These are phyloP conservation scores for Malus asiatica DNA, from an alignment of 306 rosid species.

Conservation along the genomic window DNA sequence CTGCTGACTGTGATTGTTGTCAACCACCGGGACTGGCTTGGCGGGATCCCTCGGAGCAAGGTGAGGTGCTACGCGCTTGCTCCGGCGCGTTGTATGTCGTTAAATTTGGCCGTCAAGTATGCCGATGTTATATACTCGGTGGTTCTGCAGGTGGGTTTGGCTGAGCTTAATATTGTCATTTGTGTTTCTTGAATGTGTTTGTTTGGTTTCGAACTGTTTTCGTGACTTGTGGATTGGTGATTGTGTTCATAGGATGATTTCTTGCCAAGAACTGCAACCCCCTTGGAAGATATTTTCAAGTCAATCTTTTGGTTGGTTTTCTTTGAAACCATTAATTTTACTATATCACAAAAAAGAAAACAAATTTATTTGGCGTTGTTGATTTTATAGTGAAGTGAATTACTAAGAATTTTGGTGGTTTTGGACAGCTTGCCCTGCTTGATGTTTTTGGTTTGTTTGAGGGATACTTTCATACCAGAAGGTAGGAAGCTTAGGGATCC, in stretches of 20 bases:
- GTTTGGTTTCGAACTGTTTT: not conserved
- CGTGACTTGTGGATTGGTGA: not conserved
- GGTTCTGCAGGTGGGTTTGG: constrained; percentile 54
- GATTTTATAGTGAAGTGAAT: constrained; percentile 27
- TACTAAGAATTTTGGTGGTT: constrained; percentile 47
- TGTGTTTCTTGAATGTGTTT: not conserved
- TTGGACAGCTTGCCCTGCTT: constrained; percentile 96
- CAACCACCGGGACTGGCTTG: constrained; percentile 50
- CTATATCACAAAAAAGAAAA: not conserved
- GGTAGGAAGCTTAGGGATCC: constrained; percentile 82
- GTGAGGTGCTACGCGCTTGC: constrained; percentile 69
- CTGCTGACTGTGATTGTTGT: constrained; percentile 60
- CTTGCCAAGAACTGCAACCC: constrained; percentile 92
- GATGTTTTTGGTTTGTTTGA: constrained; percentile 76
- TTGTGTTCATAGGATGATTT: constrained; percentile 65
- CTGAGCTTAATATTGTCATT: not conserved
- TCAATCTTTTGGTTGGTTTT: constrained; percentile 75
- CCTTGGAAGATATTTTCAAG: constrained; percentile 86
- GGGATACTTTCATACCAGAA: constrained; percentile 89
- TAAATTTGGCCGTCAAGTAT: constrained; percentile 89
- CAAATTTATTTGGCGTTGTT: not conserved
- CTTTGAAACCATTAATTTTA: not conserved
- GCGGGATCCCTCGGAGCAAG: constrained; percentile 62
- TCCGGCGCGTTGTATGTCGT: constrained; percentile 92
- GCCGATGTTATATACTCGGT: constrained; percentile 79